Evolutionary conservation across 1,139 yeast species (phyloP), one percentile per base, ranked within the genome.

Genomic region (Blastobotrys indianensis): DNA sequence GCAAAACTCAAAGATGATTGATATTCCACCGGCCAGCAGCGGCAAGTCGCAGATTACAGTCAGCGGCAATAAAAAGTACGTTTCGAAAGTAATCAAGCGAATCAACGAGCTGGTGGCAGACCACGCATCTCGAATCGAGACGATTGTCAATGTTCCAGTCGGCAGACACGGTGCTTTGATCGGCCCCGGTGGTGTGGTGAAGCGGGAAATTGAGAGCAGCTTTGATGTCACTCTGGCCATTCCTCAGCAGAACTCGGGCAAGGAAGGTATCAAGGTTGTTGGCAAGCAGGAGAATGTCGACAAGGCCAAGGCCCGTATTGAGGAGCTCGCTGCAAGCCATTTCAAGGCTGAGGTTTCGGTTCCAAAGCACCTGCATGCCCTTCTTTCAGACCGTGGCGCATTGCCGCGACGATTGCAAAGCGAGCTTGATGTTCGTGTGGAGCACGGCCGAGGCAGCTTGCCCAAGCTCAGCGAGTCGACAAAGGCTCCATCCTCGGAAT

Each of bases 111-210:
- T 90, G 50, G 83, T 88, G 32, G 75, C 70, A 15, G 80, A 77
- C 33, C 78, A 79, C 53, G 87, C 86, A 62, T 79, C 80, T 48
- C 73, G 80, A 45, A 72, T 80, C 32, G 70, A 75, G 39, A 82
- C 75, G 52, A 74, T 72, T 31, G 61, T 80, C 46, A 80, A 76
- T 8, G 74, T 92, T 56, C 77, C 94, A 37, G 79, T 80, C 63
- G 85, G 81, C 49, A 83, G 82, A 62, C 94, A 86, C 59, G 78
- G 88, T 58, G 73, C 80, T 17, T 63, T 92, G 50, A 80, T 92
- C 64, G 97, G 97, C 34, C 80, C 90, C 37, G 81, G 81, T 50
- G 97, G 97, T 37, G 62, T 79, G 11, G 75, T 77, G 49, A 86
- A 92, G 68, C 82, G 83, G 56, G 73, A 77, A 9, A 67, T 88